Percentiles rank a stretch among this genome's conserved stretches.
phyloP scores from a whole-genome alignment of 2,329 filamentous ascomycete species.

The Coleophoma crateriformis region DNA sequence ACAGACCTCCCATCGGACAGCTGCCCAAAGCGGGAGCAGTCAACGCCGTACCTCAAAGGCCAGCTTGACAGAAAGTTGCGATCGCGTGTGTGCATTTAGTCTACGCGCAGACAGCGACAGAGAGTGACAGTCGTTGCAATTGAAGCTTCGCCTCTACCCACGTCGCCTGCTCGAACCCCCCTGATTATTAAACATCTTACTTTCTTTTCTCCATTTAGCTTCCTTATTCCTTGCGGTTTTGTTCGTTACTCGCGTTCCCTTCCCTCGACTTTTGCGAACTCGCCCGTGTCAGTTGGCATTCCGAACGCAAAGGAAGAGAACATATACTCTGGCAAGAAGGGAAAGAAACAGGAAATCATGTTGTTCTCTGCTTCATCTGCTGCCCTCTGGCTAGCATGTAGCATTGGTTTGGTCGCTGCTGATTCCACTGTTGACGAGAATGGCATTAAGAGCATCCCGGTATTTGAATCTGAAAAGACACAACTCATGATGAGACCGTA shows the following conservation, averaged over 20 bases:
- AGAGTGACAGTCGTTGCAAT: slow-evolving; percentile 61
- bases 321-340: background rate
- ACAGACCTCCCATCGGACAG: too few relatives aligned
- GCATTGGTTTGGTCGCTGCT: slow-evolving; percentile 26
- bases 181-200: background rate
- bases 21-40: too few relatives aligned
- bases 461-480: slow-evolving; percentile 26
- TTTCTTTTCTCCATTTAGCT: slow-evolving; percentile 15
- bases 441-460: slow-evolving; percentile 59
- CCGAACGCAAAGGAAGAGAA: background rate
- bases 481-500: too few relatives aligned
- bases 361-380: slow-evolving; percentile 21
- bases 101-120: slow-evolving; percentile 14
- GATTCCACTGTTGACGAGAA: slow-evolving; percentile 27
- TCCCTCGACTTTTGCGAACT: too few relatives aligned
- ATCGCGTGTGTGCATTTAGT: too few relatives aligned
- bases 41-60: background rate
- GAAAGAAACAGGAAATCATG: slow-evolving; percentile 16
- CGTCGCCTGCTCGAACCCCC: slow-evolving; percentile 5
- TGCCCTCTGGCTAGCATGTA: slow-evolving; percentile 27
- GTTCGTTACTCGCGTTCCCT: too few relatives aligned
- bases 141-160: slow-evolving; percentile 14
- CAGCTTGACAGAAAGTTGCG: background rate
- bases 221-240: slow-evolving; percentile 53
- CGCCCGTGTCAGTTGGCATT: slow-evolving; percentile 3